Base-by-base conservation (phyloP, 108 stramenopile genomes). In the Conticribra guillardii region DNA sequence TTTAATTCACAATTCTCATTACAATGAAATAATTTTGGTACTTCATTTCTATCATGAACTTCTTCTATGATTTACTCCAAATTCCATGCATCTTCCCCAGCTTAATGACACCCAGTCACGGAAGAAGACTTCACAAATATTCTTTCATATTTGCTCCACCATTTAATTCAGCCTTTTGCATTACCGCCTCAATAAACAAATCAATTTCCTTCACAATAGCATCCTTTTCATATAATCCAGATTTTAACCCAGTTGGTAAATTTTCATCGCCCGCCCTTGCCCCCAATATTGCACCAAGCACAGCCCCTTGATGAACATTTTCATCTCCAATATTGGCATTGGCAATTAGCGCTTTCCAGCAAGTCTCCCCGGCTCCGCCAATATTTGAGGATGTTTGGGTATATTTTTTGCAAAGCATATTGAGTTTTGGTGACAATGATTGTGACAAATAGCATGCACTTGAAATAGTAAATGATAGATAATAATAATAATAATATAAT, bases 311-410 rank as follows among this genome's bases (percentile, higher is more conserved):
- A 73, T 91, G 91, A 3, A 93, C 93, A 80, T 96, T 96, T 59
- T 96, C 96, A 23, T 93, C 96, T 2, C 96, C 96, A 0, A 82
- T 85, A 59, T 95, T 96, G 65, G 93, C 91, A 74, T 89, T 95
- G 31, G 85, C 83, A 8, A 94, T 34, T 1, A 96, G 71, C 11
- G 82, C 96, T 3, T 64, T 61, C 84, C 89, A 90, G 23, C 69
- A 81, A 41, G 60, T 58, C 29, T 31, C 41, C 4, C 50, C 73
- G 19, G 64, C 73, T 46, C 53, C 71, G 32, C 15, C 41, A 44
- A 69, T 69, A 17, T 50, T 55, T 34, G 56, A 30, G 1, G 52
- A 47, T 73, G 26, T 24, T 44, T 56, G 64, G 11, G 76, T 56
- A 80, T 95, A 90, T 67, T n/a, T n/a, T n/a, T 91, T 96, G 69